Base-by-base conservation (phyloP, 139 green algal species). In the Medakamo hakoo region DNA sequence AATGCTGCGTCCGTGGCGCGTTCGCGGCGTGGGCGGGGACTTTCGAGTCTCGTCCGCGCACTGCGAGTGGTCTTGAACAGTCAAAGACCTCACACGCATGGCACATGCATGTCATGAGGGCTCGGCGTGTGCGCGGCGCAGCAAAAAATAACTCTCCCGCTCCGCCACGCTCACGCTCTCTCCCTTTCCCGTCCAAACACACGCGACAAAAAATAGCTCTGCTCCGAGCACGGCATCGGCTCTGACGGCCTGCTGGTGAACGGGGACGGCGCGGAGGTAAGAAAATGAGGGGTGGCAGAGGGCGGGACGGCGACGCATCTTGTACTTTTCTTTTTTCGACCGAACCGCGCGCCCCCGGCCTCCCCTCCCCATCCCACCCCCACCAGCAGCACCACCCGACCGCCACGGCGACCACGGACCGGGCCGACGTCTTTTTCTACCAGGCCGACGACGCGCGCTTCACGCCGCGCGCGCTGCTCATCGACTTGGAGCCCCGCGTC, bases 351-450 rank as follows among this genome's bases (percentile, higher is more conserved):
- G 40, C 9, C 40, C 40, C 16, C 40, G 9, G 40, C 40, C 40
- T 52, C 40, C 9, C 40, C 9, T 16, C 40, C 40, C 9, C 40
- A 52, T 16, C 9, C 40, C 9, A 9, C 16, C 40, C 40, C 40
- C 16, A 9, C 16, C 40, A 52, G 9, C 40, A 9, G 9, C 40
- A 52, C 40, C 40, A 67, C 23, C 29, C 48, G 24, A 66, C 22
- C 28, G 23, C 14, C 31, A 20, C 26, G 27, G 27, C 48, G 16
- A 60, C 31, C 21, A 84, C 80, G 4, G 93, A 99, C 73, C 76
- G 93, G 20, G 98, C 98, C 61, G 93, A 99, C 60, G 88, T 99
- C 14, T 99, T 99, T 73, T 99, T 99, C 76, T 99, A 99, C 71
- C 93, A 99, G 67, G 93, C 93, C 27, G 93, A 99, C 62, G 93